Evolutionary conservation across 2,329 filamentous ascomycete genomes (phyloP), one percentile per base, ranked within the genome.

Genomic region (Diaporthe velutina): DNA sequence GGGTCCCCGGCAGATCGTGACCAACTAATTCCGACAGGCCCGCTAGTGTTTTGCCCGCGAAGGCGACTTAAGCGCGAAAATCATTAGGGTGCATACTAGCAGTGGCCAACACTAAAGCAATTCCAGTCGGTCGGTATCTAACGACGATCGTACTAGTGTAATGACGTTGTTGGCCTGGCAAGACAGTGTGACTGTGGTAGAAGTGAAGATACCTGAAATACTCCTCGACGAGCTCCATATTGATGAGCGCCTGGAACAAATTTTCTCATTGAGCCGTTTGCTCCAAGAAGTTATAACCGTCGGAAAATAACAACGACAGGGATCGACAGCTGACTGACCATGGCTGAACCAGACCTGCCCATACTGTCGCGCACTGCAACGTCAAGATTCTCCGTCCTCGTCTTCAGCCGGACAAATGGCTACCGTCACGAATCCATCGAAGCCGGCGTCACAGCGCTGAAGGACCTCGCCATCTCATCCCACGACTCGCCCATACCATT

Each of bases 351-450:
- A 25, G 61, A 52, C 28, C 61, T 67, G 10, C 61, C 61, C 12
- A 38, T 67, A 52, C 33, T 67, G 22, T 52, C 61, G 9, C 45
- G 61, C 45, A 58, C 33, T 38, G 55, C 66, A 38, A 42, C 38
- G 19, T 38, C 66, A 22, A 35, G 19, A 22, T 74, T 85, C 70
- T 77, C 77, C 15, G 79, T 86, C 10, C 81, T 86, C 30, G 79
- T 85, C 75, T 85, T 86, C 74, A 83, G 80, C 76, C 84, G 83
- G 75, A 86, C 85, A 7, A 76, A 78, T 0, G 81, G 75, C 6
- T 86, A 83, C 73, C 82, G 85, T 58, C 85, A 86, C 74, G 80
- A 78, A 19, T 85, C 81, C 28, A 86, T 86, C 73, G 80, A 82
- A 0, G 81, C 83, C 12, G 83, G 80, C 64, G 80, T 85, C 64